Evolutionary conservation across 106 monocot species (phyloP), one percentile per base, ranked within the genome.

Genomic region (Dendrobium chrysotoxum): DNA sequence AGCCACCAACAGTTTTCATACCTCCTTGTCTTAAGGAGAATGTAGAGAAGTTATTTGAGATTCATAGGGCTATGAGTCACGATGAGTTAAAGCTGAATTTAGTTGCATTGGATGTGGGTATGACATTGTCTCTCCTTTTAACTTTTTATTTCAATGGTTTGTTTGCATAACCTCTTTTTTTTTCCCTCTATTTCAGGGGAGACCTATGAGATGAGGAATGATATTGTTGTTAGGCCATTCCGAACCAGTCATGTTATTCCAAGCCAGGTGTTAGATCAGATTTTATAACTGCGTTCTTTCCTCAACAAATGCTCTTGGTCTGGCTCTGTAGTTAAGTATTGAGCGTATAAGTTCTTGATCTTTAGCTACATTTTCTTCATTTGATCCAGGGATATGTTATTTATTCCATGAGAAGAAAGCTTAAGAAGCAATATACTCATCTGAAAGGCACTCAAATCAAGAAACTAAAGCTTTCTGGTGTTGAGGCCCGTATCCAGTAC

Each of bases 181-280:
- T 65, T 65, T 21, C n/a, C 23, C 18, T 23, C 61, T 61, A 44
- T 78, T 79, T 79, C 70, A 99, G 98, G 95, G 35, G 98, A 99
- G 81, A 99, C 98, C 0, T 99, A 95, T 86, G 95, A 99, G 81
- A 85, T 99, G 78, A 86, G 98, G 57, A 99, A 95, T 89, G 91
- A 99, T 75, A 91, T 99, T 87, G 95, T 99, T 85, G 95, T 92
- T 25, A 91, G 95, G 79, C 98, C 98, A 86, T 99, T 99, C 80
- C 86, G 84, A 86, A 99, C 98, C 26, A 84, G 87, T 75, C 98
- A 99, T 88, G 93, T 91, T 53, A 93, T 99, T 76, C 95, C 98
- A 30, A 99, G 98, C 83, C 98, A 99, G 93, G 98, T 99, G 83
- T 46, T 50, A 20, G 10, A 42, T 39, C 47, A 44, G 40, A 79